Evolutionary conservation across 2,329 filamentous ascomycete species (phyloP).

Genomic region (Fusarium hainanense): DNA sequence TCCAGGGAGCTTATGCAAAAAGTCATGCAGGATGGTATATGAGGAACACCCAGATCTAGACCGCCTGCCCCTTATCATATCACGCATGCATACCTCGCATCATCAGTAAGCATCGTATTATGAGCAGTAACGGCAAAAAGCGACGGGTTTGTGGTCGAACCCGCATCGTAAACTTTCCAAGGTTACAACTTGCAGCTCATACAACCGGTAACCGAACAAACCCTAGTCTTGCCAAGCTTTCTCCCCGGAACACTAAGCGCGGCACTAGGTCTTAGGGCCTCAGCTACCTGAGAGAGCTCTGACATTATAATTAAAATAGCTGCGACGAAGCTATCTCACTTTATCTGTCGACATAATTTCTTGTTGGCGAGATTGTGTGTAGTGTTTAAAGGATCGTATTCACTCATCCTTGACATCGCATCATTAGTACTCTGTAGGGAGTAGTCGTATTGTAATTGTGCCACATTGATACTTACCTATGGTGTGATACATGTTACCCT

Average conservation of each 20-base stretch:
- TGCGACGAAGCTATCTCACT: constrained; percentile 3
- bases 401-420: neutral
- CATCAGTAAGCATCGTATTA: neutral
- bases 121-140: neutral
- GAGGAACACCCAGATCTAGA: constrained; percentile 17
- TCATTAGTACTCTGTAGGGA: neutral
- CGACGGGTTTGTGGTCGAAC: neutral
- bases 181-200: constrained; percentile 9
- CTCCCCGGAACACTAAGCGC: constrained; percentile 29
- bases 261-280: constrained; percentile 28
- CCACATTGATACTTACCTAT: constrained; percentile 3
- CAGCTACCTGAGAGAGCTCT: constrained; percentile 15
- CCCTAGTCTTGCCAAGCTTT: constrained; percentile 41
- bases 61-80: constrained; percentile 1
- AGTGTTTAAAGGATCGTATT: neutral
- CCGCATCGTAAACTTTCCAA: neutral
- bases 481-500: constrained; percentile 18
- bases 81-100: neutral
- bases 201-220: constrained; percentile 22
- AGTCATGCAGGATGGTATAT: constrained; percentile 13
- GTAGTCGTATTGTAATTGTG: neutral
- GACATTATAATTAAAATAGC: constrained; percentile 16
- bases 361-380: neutral
- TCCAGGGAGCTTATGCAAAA: neutral
- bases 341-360: neutral